phyloP scores from a whole-genome alignment of 768 basidiomycete species.

The Mycena rosella region DNA sequence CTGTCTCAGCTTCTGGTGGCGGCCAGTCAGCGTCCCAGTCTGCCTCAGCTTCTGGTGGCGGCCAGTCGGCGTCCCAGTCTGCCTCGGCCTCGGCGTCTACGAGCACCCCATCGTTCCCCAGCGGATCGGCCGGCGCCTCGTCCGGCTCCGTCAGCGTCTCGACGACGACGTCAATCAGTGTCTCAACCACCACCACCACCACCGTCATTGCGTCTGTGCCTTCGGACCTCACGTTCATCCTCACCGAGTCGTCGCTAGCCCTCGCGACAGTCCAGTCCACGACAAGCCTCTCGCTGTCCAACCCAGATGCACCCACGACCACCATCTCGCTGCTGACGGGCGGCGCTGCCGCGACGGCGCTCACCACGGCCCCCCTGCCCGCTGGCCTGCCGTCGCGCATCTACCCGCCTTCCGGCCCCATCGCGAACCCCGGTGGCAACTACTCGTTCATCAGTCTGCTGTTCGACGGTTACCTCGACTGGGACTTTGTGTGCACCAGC shows the following conservation, averaged over 20 bases:
- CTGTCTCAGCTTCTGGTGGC: too few species aligned
- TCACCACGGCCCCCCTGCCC: conserved; percentile 60
- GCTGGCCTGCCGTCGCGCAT: conserved; percentile 72
- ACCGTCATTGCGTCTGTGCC: conserved; percentile 46
- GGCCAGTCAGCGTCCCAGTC: too few species aligned
- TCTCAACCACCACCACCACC: conserved; percentile 35
- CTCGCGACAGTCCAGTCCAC: conserved; percentile 48
- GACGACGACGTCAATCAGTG: conserved; percentile 1
- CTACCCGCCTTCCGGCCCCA: conserved; percentile 52
- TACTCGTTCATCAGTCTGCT: conserved; percentile 73
- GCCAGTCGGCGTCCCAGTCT: too few species aligned
- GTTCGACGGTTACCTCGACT: conserved; percentile 70
- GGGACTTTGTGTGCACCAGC: conserved; percentile 75
- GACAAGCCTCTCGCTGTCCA: conserved; percentile 46
- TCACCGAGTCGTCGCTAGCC: conserved; percentile 58
- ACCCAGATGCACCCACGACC: conserved; percentile 60
- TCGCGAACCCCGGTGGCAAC: conserved; percentile 24
- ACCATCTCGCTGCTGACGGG: conserved; percentile 42
- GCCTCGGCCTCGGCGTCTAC: not conserved
- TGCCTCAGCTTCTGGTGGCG: too few species aligned
- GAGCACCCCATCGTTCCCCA: conserved; percentile 9
- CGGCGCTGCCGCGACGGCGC: conserved; percentile 39
- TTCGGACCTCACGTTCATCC: conserved; percentile 58
- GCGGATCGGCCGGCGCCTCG: conserved; percentile 1
- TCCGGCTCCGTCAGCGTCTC: conserved; percentile 4